These are phyloP conservation scores for Apocynum venetum DNA, from an alignment of 257 asterid genomes.

Conservation along the genomic window DNA sequence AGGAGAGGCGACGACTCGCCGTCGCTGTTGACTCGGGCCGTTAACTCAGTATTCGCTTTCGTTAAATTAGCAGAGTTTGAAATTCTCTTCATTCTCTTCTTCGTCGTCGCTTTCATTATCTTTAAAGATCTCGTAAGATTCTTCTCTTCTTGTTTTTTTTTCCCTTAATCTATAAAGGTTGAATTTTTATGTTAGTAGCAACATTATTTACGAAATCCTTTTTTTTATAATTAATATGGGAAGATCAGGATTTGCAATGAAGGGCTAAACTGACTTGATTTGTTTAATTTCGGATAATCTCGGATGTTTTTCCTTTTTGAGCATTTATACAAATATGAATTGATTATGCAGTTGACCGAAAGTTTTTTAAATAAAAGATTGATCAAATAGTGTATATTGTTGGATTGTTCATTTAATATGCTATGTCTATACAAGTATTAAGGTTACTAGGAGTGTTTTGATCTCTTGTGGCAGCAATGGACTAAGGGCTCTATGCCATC, in stretches of 20 bases:
- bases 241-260: not conserved
- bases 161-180: not conserved
- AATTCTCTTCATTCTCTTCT: slow-evolving; percentile 82
- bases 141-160: not conserved
- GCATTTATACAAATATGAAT: not conserved
- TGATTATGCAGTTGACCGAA: not conserved
- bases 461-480: not conserved
- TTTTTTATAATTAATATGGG: too few relatives aligned
- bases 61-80: slow-evolving; percentile 85
- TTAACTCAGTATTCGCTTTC: slow-evolving; percentile 57
- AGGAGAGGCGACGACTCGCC: slow-evolving; percentile 27
- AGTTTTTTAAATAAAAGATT: not conserved
- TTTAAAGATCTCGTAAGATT: slow-evolving; percentile 83
- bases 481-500: not conserved
- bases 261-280: not conserved
- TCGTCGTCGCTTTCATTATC: slow-evolving; percentile 59
- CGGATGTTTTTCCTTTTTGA: not conserved
- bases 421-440: not conserved
- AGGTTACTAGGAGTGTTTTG: not conserved
- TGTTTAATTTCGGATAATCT: not conserved
- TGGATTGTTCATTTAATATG: not conserved
- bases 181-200: not conserved
- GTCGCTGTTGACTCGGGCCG: slow-evolving; percentile 58
- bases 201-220: not conserved
- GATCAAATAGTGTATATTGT: not conserved